Evolutionary conservation across 176 grass and related monocot genomes (phyloP).

Genomic region (Cocos nucifera): DNA sequence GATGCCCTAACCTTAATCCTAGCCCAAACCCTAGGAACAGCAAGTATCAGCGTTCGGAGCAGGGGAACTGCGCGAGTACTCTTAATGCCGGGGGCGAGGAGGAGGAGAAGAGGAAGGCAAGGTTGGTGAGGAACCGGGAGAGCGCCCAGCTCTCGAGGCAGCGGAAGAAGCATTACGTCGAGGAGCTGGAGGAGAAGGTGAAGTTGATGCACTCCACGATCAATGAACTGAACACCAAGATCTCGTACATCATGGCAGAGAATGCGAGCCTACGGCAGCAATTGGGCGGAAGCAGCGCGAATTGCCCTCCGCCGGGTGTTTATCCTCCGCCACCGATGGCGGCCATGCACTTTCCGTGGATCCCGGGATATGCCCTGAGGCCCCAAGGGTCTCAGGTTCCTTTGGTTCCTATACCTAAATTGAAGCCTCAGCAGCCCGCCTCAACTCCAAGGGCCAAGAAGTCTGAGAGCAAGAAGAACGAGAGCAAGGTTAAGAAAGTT

Average conservation of each 20-base stretch:
- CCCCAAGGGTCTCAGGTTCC: constrained; percentile 62
- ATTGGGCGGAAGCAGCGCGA: constrained; percentile 26
- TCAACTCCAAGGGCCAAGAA: constrained; percentile 43
- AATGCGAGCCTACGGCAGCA: constrained; percentile 68
- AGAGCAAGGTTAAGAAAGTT: constrained; percentile 74
- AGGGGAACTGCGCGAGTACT: constrained; percentile 25
- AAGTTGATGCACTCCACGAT: constrained; percentile 80
- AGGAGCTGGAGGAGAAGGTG: constrained; percentile 91
- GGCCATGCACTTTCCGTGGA: constrained; percentile 71
- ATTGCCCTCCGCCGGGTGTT: constrained; percentile 32
- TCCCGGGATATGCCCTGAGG: constrained; percentile 69
- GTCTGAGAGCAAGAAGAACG: constrained; percentile 50
- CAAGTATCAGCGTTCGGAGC: constrained; percentile 46
- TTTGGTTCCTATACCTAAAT: constrained; percentile 75
- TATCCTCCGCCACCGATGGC: constrained; percentile 34
- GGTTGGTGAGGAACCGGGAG: constrained; percentile 84
- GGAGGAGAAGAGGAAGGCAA: constrained; percentile 46
- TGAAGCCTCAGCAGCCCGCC: constrained; percentile 52
- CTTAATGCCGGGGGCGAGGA: constrained; percentile 37
- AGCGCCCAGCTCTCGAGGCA: constrained; percentile 93
- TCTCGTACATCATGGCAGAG: constrained; percentile 72
- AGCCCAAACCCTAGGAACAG: constrained; percentile 13
- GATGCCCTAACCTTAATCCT: constrained; percentile 2
- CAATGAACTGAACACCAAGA: constrained; percentile 73
- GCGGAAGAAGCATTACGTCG: constrained; percentile 84